phyloP scores from a whole-genome alignment of 805 yeast species.

The Candida quercuum region DNA sequence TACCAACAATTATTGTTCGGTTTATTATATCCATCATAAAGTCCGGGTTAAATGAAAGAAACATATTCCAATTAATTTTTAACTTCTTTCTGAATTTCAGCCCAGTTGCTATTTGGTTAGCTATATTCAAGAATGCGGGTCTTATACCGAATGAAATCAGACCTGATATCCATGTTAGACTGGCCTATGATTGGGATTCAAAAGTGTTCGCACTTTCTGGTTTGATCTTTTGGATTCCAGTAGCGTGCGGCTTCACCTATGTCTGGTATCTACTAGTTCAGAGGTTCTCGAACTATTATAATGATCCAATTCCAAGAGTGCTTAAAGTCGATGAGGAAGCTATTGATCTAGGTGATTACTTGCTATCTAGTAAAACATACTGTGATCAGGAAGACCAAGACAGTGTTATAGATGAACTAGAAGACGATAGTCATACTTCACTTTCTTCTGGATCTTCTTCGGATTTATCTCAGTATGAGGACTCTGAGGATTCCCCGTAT shows the following conservation, averaged over 20 bases:
- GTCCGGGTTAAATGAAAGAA: slow-evolving; percentile 29
- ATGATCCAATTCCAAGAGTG: slow-evolving; percentile 3
- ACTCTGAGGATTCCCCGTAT: neutral
- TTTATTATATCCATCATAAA: slow-evolving; percentile 5
- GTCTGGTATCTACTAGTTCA: slow-evolving; percentile 9
- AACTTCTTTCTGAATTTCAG: slow-evolving; percentile 46
- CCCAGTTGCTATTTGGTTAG: slow-evolving; percentile 50
- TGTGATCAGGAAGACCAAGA: neutral
- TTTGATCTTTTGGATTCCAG: slow-evolving; percentile 15
- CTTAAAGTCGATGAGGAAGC: slow-evolving; percentile 1
- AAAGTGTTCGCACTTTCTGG: slow-evolving; percentile 28
- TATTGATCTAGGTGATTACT: neutral
- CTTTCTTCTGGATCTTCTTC: neutral
- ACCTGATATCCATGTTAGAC: slow-evolving; percentile 46
- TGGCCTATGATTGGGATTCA: slow-evolving; percentile 38
- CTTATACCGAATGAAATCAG: slow-evolving; percentile 47
- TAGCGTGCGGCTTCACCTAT: slow-evolving; percentile 9
- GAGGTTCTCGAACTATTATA: slow-evolving; percentile 1
- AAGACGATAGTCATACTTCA: neutral
- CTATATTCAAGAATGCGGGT: slow-evolving; percentile 55
- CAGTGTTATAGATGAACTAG: neutral
- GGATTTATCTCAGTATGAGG: slow-evolving; percentile 1
- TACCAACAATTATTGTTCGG: neutral
- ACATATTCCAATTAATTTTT: slow-evolving; percentile 31
- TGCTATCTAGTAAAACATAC: neutral